These are phyloP conservation scores for Helianthus annuus DNA, from an alignment of 129 eudicot genomes.

Conservation along the genomic window HanXRQr2.0-SUNRISE NC_035446.2:104609195-104609694, in stretches of 20 bases:
- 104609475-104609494: constrained; percentile 78
- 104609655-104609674: constrained; percentile 81
- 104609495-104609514: constrained; percentile 67
- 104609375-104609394: constrained; percentile 63
- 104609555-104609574: constrained; percentile 69
- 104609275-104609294: constrained; percentile 65
- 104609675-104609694: constrained; percentile 75
- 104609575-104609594: constrained; percentile 73
- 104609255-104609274: constrained; percentile 64
- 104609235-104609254: constrained; percentile 33
- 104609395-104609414: constrained; percentile 85
- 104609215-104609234: constrained; percentile 62
- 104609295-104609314: constrained; percentile 81
- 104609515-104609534: constrained; percentile 72
- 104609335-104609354: constrained; percentile 74
- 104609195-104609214: constrained; percentile 57
- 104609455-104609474: constrained; percentile 59
- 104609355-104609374: constrained; percentile 85
- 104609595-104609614: constrained; percentile 96
- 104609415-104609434: constrained; percentile 65
- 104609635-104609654: constrained; percentile 64
- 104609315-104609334: constrained; percentile 59
- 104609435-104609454: constrained; percentile 89
- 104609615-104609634: constrained; percentile 81
- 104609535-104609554: constrained; percentile 81